Conservation (phyloP, 1,139 yeast species). For the Candida sojae region DNA sequence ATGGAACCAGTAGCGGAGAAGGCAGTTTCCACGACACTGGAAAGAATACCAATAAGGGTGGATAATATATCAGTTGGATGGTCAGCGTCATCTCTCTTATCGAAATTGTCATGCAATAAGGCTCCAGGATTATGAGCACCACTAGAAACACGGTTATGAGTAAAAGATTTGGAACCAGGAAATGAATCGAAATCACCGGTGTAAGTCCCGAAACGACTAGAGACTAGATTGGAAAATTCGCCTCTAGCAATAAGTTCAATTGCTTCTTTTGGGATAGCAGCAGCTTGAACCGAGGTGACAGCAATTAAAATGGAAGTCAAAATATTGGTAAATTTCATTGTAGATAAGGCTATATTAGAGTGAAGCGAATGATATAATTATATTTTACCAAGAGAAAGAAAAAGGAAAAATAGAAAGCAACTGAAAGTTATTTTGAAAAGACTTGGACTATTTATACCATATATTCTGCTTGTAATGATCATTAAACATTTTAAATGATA, state of each 20-base stretch:
- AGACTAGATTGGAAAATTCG: not conserved
- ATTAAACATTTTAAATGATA: not conserved
- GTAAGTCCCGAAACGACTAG: not conserved
- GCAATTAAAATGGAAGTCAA: constrained; percentile 1
- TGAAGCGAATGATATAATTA: not conserved
- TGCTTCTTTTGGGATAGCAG: constrained; percentile 1
- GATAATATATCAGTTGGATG: constrained; percentile 1
- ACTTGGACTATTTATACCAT: not conserved
- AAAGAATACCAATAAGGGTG: not conserved
- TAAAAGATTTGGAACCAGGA: no score
- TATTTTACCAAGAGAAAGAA: not conserved
- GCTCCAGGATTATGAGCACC: not conserved
- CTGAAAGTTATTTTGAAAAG: not conserved
- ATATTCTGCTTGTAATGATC: not conserved
- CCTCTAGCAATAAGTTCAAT: not conserved
- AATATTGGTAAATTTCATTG: constrained; percentile 2
- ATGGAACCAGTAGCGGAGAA: not conserved
- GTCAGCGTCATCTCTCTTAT: not conserved
- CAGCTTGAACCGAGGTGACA: not conserved
- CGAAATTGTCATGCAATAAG: not conserved
- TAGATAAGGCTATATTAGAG: not conserved
- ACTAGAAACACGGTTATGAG: no score
- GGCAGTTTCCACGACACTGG: constrained; percentile 1
- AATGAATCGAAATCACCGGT: not conserved
- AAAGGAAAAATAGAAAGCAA: not conserved